Conservation (phyloP, 106 monocot species). For the Alisma plantagoaquatica region DNA sequence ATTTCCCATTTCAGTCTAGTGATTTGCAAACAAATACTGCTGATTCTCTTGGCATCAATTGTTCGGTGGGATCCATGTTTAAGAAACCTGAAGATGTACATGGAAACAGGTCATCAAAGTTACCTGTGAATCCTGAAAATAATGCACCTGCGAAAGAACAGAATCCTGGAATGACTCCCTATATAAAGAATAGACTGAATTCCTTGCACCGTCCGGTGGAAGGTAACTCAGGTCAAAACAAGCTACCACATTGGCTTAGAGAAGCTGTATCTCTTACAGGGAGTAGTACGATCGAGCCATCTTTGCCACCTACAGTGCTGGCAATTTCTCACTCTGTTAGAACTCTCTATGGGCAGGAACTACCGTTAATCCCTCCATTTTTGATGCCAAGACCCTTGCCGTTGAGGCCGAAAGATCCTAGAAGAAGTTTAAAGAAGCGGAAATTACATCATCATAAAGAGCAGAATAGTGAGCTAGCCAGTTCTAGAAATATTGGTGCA, state of each 20-base stretch:
- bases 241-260: slow-evolving; percentile 91
- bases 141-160: slow-evolving; percentile 6
- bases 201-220: slow-evolving; percentile 1
- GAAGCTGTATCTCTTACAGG: slow-evolving; percentile 59
- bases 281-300: slow-evolving; percentile 27
- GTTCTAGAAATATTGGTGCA: slow-evolving; percentile 10
- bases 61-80: no score
- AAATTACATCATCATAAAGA: slow-evolving; percentile 19
- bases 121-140: slow-evolving; percentile 16
- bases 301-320: slow-evolving; percentile 56
- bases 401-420: slow-evolving; percentile 65
- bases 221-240: slow-evolving; percentile 25
- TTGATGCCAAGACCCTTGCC: slow-evolving; percentile 43
- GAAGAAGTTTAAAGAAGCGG: slow-evolving; percentile 41
- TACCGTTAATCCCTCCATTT: slow-evolving; percentile 56
- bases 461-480: background rate
- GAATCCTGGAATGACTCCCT: slow-evolving; percentile 9
- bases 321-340: slow-evolving; percentile 70
- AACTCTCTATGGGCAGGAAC: slow-evolving; percentile 63
- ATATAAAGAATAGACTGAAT: slow-evolving; percentile 18
- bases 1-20: no score
- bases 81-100: no score
- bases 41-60: no score
- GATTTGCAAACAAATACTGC: no score
- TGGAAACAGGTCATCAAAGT: no score